phyloP scores from a whole-genome alignment of 805 yeast species.

The Wickerhamia fluorescens region DNA sequence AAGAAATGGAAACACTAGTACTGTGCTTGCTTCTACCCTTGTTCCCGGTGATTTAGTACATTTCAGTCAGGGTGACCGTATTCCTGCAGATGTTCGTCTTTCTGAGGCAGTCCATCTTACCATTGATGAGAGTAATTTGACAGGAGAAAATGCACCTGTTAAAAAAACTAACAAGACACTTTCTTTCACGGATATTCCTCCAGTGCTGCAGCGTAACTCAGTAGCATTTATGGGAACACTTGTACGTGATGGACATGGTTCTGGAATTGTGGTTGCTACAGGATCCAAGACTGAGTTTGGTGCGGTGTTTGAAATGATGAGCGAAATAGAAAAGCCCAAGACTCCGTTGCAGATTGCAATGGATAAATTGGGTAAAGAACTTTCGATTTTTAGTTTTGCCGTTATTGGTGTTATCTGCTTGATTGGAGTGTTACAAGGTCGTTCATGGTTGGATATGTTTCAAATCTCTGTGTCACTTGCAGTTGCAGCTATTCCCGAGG shows the following conservation, averaged over 20 bases:
- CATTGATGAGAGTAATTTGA: slow-evolving; percentile 88
- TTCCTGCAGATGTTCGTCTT: slow-evolving; percentile 91
- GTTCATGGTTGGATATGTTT: slow-evolving; percentile 95
- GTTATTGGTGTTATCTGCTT: slow-evolving; percentile 90
- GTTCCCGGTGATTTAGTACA: slow-evolving; percentile 96
- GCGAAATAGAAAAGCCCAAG: slow-evolving; percentile 91
- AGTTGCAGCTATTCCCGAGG: slow-evolving; percentile 99
- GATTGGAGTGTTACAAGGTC: slow-evolving; percentile 86
- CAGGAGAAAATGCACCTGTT: slow-evolving; percentile 93
- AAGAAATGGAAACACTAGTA: slow-evolving; percentile 69
- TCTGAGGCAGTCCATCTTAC: slow-evolving; percentile 70
- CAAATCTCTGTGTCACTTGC: slow-evolving; percentile 96
- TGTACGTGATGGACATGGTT: slow-evolving; percentile 92
- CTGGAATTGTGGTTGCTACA: slow-evolving; percentile 89
- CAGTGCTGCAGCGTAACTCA: slow-evolving; percentile 62
- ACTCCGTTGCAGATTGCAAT: slow-evolving; percentile 93
- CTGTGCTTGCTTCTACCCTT: slow-evolving; percentile 76
- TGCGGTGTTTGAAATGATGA: slow-evolving; percentile 91
- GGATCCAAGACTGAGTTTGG: slow-evolving; percentile 91
- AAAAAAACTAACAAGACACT: slow-evolving; percentile 51
- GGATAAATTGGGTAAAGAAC: slow-evolving; percentile 92
- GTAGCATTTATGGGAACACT: slow-evolving; percentile 97
- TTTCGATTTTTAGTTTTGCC: slow-evolving; percentile 75
- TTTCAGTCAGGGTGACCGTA: slow-evolving; percentile 87
- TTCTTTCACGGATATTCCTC: slow-evolving; percentile 27